phyloP scores from a whole-genome alignment of 768 basidiomycete species.

The Trametes elegans region DNA sequence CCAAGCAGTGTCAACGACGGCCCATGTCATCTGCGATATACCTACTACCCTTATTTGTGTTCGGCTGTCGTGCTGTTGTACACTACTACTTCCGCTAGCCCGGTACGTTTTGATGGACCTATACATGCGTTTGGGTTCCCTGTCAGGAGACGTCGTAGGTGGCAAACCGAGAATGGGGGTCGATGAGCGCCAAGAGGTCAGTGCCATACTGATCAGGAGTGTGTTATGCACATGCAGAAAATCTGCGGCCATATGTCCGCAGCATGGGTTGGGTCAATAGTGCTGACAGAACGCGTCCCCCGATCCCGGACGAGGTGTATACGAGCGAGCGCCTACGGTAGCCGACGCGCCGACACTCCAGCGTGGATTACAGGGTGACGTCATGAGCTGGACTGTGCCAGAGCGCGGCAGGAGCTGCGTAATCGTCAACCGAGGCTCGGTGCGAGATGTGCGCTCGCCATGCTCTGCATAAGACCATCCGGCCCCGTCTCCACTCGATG shows the following conservation, averaged over 20 bases:
- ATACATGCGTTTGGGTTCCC: background rate
- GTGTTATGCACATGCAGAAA: too few species aligned
- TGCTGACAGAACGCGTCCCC: too few species aligned
- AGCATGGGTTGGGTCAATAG: too few species aligned
- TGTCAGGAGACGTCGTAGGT: background rate
- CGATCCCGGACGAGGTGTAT: too few species aligned
- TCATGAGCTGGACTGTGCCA: background rate
- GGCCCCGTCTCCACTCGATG: slow-evolving; percentile 5
- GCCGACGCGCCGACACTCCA: slow-evolving; percentile 4
- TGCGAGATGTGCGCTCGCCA: background rate
- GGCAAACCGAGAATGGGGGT: too few species aligned
- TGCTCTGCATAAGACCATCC: slow-evolving; percentile 6
- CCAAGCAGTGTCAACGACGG: background rate
- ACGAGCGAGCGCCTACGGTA: background rate
- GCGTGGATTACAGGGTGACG: slow-evolving; percentile 4
- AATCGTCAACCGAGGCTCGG: too few species aligned
- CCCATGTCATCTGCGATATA: background rate
- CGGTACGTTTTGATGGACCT: slow-evolving; percentile 4
- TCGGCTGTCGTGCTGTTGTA: slow-evolving; percentile 8
- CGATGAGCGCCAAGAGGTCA: too few species aligned
- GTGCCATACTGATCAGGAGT: too few species aligned
- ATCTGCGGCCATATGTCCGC: too few species aligned
- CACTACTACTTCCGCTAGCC: slow-evolving; percentile 11
- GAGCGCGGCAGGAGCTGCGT: too few species aligned
- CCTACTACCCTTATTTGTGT: slow-evolving; percentile 2